phyloP scores from a whole-genome alignment of 306 rosid species.

The Potentilla sterilis region DNA sequence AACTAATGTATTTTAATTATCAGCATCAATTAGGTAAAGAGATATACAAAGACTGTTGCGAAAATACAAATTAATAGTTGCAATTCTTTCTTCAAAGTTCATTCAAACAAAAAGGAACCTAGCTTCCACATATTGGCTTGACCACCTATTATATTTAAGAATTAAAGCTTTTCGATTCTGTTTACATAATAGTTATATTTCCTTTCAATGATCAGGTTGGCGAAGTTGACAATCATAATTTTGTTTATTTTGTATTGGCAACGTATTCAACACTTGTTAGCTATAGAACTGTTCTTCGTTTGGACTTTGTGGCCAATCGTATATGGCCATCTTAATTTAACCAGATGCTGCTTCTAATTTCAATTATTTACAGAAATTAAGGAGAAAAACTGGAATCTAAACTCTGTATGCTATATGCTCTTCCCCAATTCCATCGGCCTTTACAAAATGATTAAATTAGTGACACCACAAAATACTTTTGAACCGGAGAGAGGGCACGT shows the following conservation, averaged over 20 bases:
- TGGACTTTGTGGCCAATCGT: constrained; percentile 12
- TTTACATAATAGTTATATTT: too few species aligned
- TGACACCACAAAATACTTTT: neutral
- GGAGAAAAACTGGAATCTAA: neutral
- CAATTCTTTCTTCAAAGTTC: too few species aligned
- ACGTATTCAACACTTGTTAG: neutral
- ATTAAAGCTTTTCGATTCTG: too few species aligned
- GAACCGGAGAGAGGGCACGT: neutral
- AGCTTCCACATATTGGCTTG: neutral
- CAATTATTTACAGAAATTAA: neutral
- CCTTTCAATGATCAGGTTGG: constrained; percentile 16
- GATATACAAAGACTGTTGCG: too few species aligned
- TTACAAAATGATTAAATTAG: neutral
- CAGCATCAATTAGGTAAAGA: too few species aligned
- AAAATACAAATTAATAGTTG: too few species aligned
- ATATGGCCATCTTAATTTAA: neutral
- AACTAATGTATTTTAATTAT: too few species aligned
- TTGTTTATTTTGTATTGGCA: neutral
- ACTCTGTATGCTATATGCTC: neutral
- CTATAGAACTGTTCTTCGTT: constrained; percentile 5
- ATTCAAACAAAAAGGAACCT: neutral
- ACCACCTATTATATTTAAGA: neutral
- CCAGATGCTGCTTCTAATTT: neutral
- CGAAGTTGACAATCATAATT: constrained; percentile 4
- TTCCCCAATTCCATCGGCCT: neutral